phyloP scores from a whole-genome alignment of 192 early-diverging fungal species.

The Mortierella claussenii region DNA sequence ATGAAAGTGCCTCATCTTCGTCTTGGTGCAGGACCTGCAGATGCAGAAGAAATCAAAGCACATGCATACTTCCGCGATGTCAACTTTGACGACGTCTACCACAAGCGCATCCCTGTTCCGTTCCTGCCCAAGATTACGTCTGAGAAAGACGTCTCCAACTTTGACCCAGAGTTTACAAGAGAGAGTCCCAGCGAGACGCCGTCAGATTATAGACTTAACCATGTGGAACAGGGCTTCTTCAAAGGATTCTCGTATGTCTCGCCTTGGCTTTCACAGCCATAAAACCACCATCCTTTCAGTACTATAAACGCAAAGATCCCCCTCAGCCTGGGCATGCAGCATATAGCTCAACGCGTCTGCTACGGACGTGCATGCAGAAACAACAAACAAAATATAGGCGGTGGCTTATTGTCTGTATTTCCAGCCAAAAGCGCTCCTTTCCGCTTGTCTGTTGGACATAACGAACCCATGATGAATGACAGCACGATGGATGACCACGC shows the following conservation, averaged over 20 bases:
- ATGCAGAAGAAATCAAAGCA: slow-evolving; percentile 76
- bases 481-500: slow-evolving; percentile 23
- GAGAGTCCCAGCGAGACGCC: slow-evolving; percentile 92
- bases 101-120: slow-evolving; percentile 74
- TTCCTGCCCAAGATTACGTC: slow-evolving; percentile 72
- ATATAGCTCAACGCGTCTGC: no score
- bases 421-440: no score
- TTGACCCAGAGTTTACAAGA: slow-evolving; percentile 95
- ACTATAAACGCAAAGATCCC: no score
- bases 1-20: slow-evolving; percentile 61
- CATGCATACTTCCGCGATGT: slow-evolving; percentile 82
- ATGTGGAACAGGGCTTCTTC: slow-evolving; percentile 92
- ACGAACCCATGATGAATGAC: no score
- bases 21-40: slow-evolving; percentile 69
- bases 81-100: slow-evolving; percentile 80
- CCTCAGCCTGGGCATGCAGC: no score
- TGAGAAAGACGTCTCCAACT: slow-evolving; percentile 91
- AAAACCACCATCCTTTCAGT: no score
- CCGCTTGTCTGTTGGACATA: no score
- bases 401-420: no score
- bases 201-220: slow-evolving; percentile 81
- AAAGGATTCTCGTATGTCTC: slow-evolving; percentile 88
- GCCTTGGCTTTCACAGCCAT: slow-evolving; percentile 72
- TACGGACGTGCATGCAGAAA: no score
- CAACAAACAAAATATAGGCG: no score